Conservation (phyloP, 768 basidiomycete species). For the Suillus subluteus region DNA sequence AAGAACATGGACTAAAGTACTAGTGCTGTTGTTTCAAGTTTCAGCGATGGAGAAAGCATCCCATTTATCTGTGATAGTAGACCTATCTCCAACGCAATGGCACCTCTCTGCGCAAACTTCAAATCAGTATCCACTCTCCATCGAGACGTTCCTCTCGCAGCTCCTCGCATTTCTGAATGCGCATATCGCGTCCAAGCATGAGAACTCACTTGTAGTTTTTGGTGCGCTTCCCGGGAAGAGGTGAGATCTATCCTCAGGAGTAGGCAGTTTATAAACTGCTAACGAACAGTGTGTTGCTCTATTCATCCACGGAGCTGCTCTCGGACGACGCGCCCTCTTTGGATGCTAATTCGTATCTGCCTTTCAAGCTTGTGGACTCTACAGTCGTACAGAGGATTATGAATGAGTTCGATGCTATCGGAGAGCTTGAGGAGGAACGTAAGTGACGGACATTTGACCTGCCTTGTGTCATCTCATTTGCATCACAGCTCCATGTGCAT, state of each 20-base stretch:
- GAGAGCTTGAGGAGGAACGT: constrained; percentile 51
- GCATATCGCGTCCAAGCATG: constrained; percentile 87
- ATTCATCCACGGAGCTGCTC: constrained; percentile 61
- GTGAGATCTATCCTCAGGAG: constrained; percentile 42
- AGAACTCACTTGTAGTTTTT: constrained; percentile 92
- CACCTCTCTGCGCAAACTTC: constrained; percentile 60
- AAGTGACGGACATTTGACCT: constrained; percentile 42
- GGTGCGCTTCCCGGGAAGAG: constrained; percentile 86
- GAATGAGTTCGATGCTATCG: constrained; percentile 60
- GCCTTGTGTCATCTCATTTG: constrained; percentile 6
- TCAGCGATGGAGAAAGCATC: constrained; percentile 48
- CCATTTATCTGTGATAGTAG: constrained; percentile 83
- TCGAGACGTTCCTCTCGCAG: constrained; percentile 79
- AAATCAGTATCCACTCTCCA: constrained; percentile 57
- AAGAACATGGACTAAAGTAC: neutral
- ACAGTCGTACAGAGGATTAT: constrained; percentile 63
- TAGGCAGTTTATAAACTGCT: neutral
- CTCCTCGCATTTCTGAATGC: constrained; percentile 91
- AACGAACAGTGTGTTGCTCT: constrained; percentile 67
- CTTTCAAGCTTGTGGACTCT: constrained; percentile 79
- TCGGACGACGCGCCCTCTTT: constrained; percentile 41
- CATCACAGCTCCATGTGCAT: constrained; percentile 57
- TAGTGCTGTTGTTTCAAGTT: neutral
- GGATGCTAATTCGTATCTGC: constrained; percentile 83
- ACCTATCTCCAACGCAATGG: constrained; percentile 89